phyloP scores from a whole-genome alignment of 805 yeast species.

The Zygoascus ofunaensis region DNA sequence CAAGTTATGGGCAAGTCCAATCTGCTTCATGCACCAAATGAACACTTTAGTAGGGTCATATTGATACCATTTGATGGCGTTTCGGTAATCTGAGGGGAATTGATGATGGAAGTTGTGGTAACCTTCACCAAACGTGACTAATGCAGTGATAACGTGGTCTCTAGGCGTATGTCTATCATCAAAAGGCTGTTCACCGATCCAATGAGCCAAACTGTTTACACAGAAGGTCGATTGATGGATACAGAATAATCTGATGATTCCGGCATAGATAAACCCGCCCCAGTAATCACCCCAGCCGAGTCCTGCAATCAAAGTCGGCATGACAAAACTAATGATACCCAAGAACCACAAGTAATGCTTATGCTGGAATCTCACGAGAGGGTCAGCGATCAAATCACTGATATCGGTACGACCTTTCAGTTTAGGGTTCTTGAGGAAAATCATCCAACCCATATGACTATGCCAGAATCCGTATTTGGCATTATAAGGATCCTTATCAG shows the following conservation, averaged over 20 bases:
- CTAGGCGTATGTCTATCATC: constrained; percentile 66
- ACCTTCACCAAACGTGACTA: constrained; percentile 81
- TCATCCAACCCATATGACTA: constrained; percentile 85
- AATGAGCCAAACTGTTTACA: constrained; percentile 78
- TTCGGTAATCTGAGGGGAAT: constrained; percentile 84
- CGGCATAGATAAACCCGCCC: constrained; percentile 77
- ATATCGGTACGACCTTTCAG: constrained; percentile 57
- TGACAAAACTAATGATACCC: constrained; percentile 40
- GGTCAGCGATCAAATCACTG: constrained; percentile 52
- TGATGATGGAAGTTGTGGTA: constrained; percentile 92
- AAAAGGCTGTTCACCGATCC: constrained; percentile 62
- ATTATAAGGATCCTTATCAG: constrained; percentile 82
- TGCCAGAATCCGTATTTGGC: constrained; percentile 70
- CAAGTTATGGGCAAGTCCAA: constrained; percentile 53
- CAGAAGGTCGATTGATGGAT: constrained; percentile 76
- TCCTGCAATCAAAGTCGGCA: constrained; percentile 63
- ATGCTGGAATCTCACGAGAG: constrained; percentile 58
- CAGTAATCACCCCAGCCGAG: constrained; percentile 59
- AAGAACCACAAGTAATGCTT: constrained; percentile 55
- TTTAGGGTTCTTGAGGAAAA: constrained; percentile 57
- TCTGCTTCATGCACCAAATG: constrained; percentile 40
- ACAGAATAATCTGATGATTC: constrained; percentile 56
- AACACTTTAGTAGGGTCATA: constrained; percentile 85
- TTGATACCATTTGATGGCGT: constrained; percentile 59
- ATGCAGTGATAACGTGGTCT: constrained; percentile 53